Evolutionary conservation across 2,329 filamentous ascomycete species (phyloP), one percentile per base, ranked within the genome.

Genomic region (Claviceps africana): DNA sequence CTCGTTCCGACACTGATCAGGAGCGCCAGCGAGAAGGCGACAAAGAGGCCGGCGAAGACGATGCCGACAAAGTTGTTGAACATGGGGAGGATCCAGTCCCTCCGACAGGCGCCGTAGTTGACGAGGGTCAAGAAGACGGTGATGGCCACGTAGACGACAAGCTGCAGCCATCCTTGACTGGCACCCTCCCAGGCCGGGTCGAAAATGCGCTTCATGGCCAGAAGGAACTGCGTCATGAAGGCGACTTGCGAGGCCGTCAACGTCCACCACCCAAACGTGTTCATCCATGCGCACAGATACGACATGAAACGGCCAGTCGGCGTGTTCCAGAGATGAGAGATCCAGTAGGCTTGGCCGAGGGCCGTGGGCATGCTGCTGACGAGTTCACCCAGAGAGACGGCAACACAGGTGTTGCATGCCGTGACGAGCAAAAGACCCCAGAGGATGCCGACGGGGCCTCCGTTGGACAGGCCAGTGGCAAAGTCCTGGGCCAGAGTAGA

Each of bases 261-360:
- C 0, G 75, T 73, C 70, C 75, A 78, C 77, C 77, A 81, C 13
- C 77, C 77, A 53, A 79, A 79, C 0, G 72, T 77, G 61, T 80
- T 80, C 58, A 79, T 77, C 75, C 76, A 80, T 2, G 77, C 77
- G 56, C 75, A 78, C 63, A 80, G 69, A 58, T 80, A 81, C 1
- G 74, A 77, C 4, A 63, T 58, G 54, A 78, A 76, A 1, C 77
- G 70, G 1, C 76, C 77, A 1, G 15, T 59, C 58, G 53, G 62
- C 47, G 67, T 70, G 64, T 49, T 59, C 59, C 62, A 67, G 31
- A 69, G 59, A 2, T 62, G 62, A 28, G 65, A 64, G 51, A 67
- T 64, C 76, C 77, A 82, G 61, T 77, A 80, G 0, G 77, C 77
- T 63, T 82, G 78, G 0, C 78, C 78, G 2, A 81, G 65, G 0